phyloP scores from a whole-genome alignment of 2,329 filamentous ascomycete genomes.

The Nemania abortiva region DNA sequence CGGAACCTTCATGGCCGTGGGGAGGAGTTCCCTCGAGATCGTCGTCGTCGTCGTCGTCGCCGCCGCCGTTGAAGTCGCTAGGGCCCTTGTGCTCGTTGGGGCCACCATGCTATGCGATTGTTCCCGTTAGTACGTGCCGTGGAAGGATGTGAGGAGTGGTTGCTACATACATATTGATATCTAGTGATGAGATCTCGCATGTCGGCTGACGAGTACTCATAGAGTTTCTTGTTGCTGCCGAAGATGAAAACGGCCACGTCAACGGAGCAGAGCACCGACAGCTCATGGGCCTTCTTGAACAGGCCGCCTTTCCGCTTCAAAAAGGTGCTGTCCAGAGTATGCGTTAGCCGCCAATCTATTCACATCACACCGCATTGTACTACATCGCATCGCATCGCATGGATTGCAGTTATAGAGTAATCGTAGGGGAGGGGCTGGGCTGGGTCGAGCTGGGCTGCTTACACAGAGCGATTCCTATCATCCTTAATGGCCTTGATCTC shows the following conservation, averaged over 20 bases:
- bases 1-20: slow-evolving; percentile 67
- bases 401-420: not conserved
- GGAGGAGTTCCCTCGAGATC: slow-evolving; percentile 80
- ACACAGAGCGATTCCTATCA: slow-evolving; percentile 98
- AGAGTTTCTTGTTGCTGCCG: slow-evolving; percentile 98
- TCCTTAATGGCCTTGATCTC: slow-evolving; percentile 99
- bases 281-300: slow-evolving; percentile 99
- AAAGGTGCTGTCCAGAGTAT: slow-evolving; percentile 77
- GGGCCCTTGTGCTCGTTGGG: slow-evolving; percentile 98
- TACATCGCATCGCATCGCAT: slow-evolving; percentile 1
- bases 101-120: slow-evolving; percentile 77
- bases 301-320: slow-evolving; percentile 98
- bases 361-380: slow-evolving; percentile 20
- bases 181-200: slow-evolving; percentile 90
- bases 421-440: slow-evolving; percentile 14
- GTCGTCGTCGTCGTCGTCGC: slow-evolving; percentile 87
- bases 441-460: slow-evolving; percentile 59
- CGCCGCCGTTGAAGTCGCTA: slow-evolving; percentile 87
- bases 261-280: slow-evolving; percentile 97
- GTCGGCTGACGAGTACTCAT: slow-evolving; percentile 95
- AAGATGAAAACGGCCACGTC: slow-evolving; percentile 99
- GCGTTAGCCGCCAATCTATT: slow-evolving; percentile 36
- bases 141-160: slow-evolving; percentile 12
- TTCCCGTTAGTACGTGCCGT: slow-evolving; percentile 33
- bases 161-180: slow-evolving; percentile 85